Conservation (phyloP, 495 filamentous ascomycete genomes). For the Aspergillus cristatus region DNA sequence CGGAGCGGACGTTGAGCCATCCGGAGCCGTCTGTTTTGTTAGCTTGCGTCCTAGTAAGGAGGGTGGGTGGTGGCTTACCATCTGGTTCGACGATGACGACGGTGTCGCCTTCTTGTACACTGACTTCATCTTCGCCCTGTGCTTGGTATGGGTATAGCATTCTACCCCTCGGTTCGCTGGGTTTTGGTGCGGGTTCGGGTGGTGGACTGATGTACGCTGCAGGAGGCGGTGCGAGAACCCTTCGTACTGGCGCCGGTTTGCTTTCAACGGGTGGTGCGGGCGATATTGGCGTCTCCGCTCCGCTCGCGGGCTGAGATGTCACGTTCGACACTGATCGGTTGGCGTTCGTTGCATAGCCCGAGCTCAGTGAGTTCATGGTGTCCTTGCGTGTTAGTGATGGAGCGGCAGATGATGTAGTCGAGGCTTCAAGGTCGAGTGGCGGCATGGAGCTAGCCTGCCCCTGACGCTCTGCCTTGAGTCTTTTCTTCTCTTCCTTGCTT, state of each 20-base stretch:
- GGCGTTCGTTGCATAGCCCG: conserved; percentile 75
- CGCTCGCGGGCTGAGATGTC: conserved; percentile 28
- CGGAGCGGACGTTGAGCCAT: conserved; percentile 74
- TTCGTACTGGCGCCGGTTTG: conserved; percentile 21
- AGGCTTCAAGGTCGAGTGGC: conserved; percentile 22
- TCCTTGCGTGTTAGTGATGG: conserved; percentile 65
- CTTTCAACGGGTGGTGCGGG: conserved; percentile 28
- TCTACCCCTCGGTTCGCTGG: conserved; percentile 61
- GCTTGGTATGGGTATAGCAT: conserved; percentile 86
- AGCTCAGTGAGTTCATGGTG: conserved; percentile 89
- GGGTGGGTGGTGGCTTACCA: conserved; percentile 45
- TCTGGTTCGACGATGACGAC: conserved; percentile 78
- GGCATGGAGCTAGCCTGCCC: conserved; percentile 58
- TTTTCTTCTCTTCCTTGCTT: conserved; percentile 89
- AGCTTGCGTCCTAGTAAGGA: not conserved
- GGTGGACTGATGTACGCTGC: conserved; percentile 63
- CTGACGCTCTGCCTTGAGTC: conserved; percentile 74
- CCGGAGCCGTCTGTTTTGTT: conserved; percentile 66
- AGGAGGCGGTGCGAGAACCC: conserved; percentile 82
- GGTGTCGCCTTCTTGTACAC: conserved; percentile 65
- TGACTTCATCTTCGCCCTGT: conserved; percentile 68
- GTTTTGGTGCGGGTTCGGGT: conserved; percentile 30
- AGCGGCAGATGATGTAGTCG: conserved; percentile 28
- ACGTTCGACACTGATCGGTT: conserved; percentile 61
- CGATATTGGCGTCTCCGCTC: conserved; percentile 1